Percentiles rank a stretch among this genome's conserved stretches.
phyloP scores from a whole-genome alignment of 345 rosid species.

The Eucalyptus brandiana region DNA sequence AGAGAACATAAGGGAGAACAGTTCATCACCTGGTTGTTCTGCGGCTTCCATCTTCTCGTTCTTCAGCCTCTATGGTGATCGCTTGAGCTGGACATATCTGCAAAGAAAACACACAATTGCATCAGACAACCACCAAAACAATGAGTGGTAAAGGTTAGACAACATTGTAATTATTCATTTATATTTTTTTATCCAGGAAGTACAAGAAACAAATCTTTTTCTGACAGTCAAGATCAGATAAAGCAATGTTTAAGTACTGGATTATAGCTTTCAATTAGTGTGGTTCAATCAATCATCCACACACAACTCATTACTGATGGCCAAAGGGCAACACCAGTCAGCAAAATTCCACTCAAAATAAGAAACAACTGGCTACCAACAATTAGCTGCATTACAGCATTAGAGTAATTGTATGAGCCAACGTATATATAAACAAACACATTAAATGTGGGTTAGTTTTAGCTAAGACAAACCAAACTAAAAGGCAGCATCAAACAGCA shows the following conservation, averaged over 20 bases:
- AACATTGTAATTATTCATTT: neutral
- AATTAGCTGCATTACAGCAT: neutral
- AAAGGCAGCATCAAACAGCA: neutral
- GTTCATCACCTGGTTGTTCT: slow-evolving; percentile 75
- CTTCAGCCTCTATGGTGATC: slow-evolving; percentile 97
- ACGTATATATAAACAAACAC: neutral
- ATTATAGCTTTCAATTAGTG: neutral
- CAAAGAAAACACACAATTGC: slow-evolving; percentile 1
- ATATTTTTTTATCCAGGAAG: neutral
- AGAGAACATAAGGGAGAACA: neutral
- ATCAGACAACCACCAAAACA: neutral
- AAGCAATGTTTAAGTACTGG: neutral
- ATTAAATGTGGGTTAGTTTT: neutral
- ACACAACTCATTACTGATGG: neutral
- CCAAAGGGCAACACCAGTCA: neutral
- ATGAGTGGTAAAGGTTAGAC: neutral
- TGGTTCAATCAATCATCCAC: neutral
- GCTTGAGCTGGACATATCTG: slow-evolving; percentile 98
- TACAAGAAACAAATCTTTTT: neutral
- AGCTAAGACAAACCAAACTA: neutral
- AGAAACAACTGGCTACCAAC: neutral
- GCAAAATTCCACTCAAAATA: neutral
- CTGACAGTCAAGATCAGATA: neutral
- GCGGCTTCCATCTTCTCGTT: slow-evolving; percentile 98
- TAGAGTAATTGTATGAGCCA: neutral